Evolutionary conservation across 345 rosid genomes (phyloP).

Genomic region (Eucalyptus regnans): DNA sequence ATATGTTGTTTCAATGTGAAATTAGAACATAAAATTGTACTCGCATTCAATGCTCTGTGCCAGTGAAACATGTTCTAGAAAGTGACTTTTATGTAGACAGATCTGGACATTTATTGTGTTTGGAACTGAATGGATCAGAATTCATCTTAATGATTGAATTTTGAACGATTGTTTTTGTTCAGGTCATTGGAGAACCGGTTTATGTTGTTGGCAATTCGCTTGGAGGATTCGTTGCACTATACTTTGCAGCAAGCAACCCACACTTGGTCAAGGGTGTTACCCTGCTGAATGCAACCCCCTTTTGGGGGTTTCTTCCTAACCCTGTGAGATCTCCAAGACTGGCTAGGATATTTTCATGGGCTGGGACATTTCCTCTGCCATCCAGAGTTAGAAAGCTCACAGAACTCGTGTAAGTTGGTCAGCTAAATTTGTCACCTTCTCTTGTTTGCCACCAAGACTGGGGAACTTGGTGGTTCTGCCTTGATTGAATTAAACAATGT

Average conservation of each 20-base stretch:
- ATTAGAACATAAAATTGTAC: background rate
- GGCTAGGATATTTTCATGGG: constrained; percentile 73
- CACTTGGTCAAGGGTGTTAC: constrained; percentile 85
- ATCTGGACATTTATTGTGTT: background rate
- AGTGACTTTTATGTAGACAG: background rate
- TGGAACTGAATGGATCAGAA: background rate
- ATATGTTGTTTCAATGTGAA: background rate
- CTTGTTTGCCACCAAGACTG: background rate
- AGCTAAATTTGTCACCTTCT: background rate
- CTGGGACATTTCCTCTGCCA: constrained; percentile 94
- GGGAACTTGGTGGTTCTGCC: background rate
- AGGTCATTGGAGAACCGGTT: constrained; percentile 91
- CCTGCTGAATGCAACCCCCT: constrained; percentile 92
- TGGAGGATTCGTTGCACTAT: constrained; percentile 84
- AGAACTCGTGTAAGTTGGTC: constrained; percentile 49
- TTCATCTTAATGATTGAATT: background rate
- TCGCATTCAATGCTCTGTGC: background rate
- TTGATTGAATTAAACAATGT: background rate
- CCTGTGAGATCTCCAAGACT: constrained; percentile 59
- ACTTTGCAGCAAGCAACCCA: constrained; percentile 80
- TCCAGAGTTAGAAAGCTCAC: constrained; percentile 58
- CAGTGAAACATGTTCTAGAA: background rate
- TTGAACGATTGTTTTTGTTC: background rate
- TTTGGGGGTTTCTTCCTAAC: constrained; percentile 95
- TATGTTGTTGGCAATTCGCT: constrained; percentile 87